phyloP scores from a whole-genome alignment of 345 rosid genomes.

The Citropsis articulata region DNA sequence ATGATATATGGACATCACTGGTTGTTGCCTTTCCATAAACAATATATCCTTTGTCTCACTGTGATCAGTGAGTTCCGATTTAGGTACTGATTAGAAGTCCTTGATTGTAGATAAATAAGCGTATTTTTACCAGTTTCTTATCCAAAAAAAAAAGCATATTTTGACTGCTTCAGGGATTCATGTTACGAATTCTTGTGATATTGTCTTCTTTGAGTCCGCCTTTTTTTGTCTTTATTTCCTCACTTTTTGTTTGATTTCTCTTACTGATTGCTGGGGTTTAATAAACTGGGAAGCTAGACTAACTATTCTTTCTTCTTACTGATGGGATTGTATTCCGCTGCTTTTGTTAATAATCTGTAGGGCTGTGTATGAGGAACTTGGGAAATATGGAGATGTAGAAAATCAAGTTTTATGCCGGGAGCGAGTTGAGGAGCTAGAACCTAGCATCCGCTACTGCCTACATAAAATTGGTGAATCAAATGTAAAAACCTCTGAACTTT shows the following conservation, averaged over 20 bases:
- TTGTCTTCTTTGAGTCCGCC: not conserved
- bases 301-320: not conserved
- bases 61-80: not conserved
- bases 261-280: not conserved
- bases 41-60: not conserved
- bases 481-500: slow-evolving; percentile 80
- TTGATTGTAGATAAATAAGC: not conserved
- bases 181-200: not conserved
- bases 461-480: slow-evolving; percentile 95
- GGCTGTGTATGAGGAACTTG: slow-evolving; percentile 97
- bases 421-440: slow-evolving; percentile 97
- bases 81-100: not conserved
- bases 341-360: slow-evolving; percentile 33
- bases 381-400: slow-evolving; percentile 95
- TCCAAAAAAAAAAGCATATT: not conserved
- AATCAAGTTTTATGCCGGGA: slow-evolving; percentile 93
- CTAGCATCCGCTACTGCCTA: slow-evolving; percentile 85
- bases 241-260: not conserved
- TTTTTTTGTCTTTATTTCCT: not conserved
- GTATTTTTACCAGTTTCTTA: not conserved
- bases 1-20: not conserved
- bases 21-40: not conserved
- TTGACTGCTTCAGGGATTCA: not conserved
- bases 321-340: not conserved
- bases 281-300: not conserved